Base-by-base conservation (phyloP, 2,329 filamentous ascomycete genomes). In the Paraphaeosphaeria minitans region DNA sequence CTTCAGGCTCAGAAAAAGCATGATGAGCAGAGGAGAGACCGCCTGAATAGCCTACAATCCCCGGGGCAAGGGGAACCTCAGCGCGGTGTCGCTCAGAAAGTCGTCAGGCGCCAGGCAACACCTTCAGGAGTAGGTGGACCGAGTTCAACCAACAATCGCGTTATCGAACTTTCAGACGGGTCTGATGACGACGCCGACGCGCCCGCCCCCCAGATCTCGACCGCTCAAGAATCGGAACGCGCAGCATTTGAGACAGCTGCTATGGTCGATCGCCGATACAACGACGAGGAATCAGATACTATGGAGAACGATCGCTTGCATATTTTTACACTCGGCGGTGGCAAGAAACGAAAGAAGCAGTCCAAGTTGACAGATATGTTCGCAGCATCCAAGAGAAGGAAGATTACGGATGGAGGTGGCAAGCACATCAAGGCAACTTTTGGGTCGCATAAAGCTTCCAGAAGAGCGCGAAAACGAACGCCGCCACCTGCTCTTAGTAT, bases 281-380 rank as follows among this genome's bases (percentile, higher is more conserved):
- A 64, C 31, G 58, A 59, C 42, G 62, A 69, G 45, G 66, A 73
- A 43, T 61, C 74, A 37, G 78, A 79, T 21, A 61, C 70, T 19
- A 81, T 81, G 75, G 81, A 82, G 63, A 70, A 79, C 33, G 78
- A 83, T 63, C 77, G 70, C 55, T 65, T 83, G n/a, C 77, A 80
- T 53, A 59, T 75, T 2, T 69, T 69, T 45, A 66, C 67, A 1
- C 63, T 71, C 16, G 65, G 68, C 19, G 64, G 64, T 13, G 58
- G 51, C 3, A 57, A 62, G 24, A 70, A 72, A 61, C 63, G 65
- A 43, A 78, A 75, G 58, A 66, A 65, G 22, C 80, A 81, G 62
- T 66, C 69, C 2, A 77, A 74, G 45, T 68, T 81, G 21, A 75
- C 70, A 5, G 71, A 79, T 51, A 61, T 67, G 1, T 78, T 79